phyloP scores from a whole-genome alignment of 106 monocot species.

The Chionographis japonica region DNA sequence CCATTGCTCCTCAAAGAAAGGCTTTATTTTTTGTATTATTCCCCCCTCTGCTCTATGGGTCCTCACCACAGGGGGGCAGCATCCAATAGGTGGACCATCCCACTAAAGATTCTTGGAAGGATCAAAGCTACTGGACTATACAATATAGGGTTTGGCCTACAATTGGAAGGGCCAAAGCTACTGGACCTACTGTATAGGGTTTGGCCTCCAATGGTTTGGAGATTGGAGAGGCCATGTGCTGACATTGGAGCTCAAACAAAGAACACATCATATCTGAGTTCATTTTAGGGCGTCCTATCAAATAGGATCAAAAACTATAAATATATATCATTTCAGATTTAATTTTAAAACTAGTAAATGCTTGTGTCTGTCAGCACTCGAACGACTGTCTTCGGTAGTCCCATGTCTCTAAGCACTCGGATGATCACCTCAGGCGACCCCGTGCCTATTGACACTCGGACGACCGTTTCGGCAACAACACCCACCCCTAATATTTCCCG shows the following conservation, averaged over 20 bases:
- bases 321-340: no score
- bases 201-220: slow-evolving; percentile 29
- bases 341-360: no score
- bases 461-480: no score
- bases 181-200: slow-evolving; percentile 2
- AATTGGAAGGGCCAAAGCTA: slow-evolving; percentile 12
- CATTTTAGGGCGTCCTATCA: no score
- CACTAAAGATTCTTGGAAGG: slow-evolving; percentile 30
- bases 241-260: slow-evolving; percentile 18
- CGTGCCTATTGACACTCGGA: no score
- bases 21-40: not conserved
- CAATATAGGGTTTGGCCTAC: slow-evolving; percentile 8
- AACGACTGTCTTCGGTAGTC: no score
- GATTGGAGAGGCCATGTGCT: slow-evolving; percentile 52
- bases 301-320: no score
- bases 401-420: no score
- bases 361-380: no score
- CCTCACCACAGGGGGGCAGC: not conserved
- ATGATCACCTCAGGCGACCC: no score
- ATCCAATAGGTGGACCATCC: slow-evolving; percentile 24
- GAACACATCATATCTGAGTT: not conserved
- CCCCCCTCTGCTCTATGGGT: not conserved
- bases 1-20: slow-evolving; percentile 10
- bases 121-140: not conserved
- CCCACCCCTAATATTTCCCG: no score